Evolutionary conservation across 75 land plant species (phyloP), one percentile per base, ranked within the genome.

Genomic region (Selaginella tamariscina): DNA sequence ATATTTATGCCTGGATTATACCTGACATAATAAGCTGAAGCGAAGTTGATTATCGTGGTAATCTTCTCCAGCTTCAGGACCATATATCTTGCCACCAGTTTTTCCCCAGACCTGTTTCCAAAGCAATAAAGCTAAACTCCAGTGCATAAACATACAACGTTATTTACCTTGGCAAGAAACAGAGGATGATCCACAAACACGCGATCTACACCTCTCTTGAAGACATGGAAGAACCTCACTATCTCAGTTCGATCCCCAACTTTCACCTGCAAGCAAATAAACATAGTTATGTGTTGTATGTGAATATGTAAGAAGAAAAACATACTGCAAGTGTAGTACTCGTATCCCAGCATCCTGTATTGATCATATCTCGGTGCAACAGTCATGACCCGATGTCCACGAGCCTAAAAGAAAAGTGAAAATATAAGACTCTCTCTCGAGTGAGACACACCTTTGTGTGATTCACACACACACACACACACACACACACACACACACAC

Each of bases 271-370:
- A 74, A 27, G 2, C 8, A 59, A 23, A 39, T 27, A 0, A 8
- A n/a, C 8, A 24, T n/a, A 66, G 15, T 1, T 21, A 33, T 21
- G 9, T 0, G 13, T 0, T 18, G 11, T 49, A 20, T 20, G 49
- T 39, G 49, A 5, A 39, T 5, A 39, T 5, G 15, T 5, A 5
- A 39, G 11, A 5, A 30, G 8, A 31, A 44, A 13, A 29, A 28
- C 64, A 27, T 70, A 92, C 98, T 78, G 84, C 82, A 69, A 75
- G 31, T 5, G 56, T 0, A 28, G 79, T 85, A 73, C 54, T 29
- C 9, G 98, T 93, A 65, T 93, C 98, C 98, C 98, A 93, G 86
- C 81, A 80, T 93, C 98, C 56, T 89, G 70, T 93, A 93, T 68
- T 93, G 98, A 65, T 93, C 98, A 79, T 93, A 85, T 0, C 98